Evolutionary conservation across 768 basidiomycete species (phyloP), one percentile per base, ranked within the genome.

Genomic region (Dentipellis fragilis): DNA sequence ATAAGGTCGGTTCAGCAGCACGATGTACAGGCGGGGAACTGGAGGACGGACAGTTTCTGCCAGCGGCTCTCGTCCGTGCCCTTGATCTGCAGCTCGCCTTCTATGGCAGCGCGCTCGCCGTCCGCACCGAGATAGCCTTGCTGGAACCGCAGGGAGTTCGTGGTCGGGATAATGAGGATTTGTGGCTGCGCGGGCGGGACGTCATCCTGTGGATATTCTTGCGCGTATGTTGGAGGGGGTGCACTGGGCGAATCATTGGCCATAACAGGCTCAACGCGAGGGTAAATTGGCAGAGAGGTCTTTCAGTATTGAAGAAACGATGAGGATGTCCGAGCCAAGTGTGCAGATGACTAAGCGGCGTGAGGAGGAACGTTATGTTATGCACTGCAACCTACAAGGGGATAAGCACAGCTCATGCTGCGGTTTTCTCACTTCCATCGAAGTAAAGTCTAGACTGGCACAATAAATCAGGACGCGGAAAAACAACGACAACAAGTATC

Each of bases 61-160:
- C 72, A 75, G 53, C 72, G 73, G 53, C 74, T 71, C 51, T 75
- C 74, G 55, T 78, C 76, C 37, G 76, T 75, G 55, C 80, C 85
- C 69, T 93, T 93, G 61, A 93, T 73, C 66, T 93, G 91, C 16
- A 93, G 75, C 66, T 93, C 91, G 49, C 92, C 92, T 65, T 92
- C 90, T 53, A 93, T 80, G 9, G 88, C 85, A 12, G 90, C 88
- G 57, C 76, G 78, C 68, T 92, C 90, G 52, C 80, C 87, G 55
- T 90, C 88, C 21, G 85, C 87, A 51, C 92, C 92, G 8, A 93
- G 74, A 66, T 80, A 89, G 10, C 92, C 92, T 63, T 84, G 87
- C 71, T 93, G 92, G 64, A 93, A 94, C 67, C 83, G 80, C 55
- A 87, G 73, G 19, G 82, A 75, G 66, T 87, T 80, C 50, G 78